Base-by-base conservation (phyloP, 768 basidiomycete species). In the Gymnopilus dilepis region DNA sequence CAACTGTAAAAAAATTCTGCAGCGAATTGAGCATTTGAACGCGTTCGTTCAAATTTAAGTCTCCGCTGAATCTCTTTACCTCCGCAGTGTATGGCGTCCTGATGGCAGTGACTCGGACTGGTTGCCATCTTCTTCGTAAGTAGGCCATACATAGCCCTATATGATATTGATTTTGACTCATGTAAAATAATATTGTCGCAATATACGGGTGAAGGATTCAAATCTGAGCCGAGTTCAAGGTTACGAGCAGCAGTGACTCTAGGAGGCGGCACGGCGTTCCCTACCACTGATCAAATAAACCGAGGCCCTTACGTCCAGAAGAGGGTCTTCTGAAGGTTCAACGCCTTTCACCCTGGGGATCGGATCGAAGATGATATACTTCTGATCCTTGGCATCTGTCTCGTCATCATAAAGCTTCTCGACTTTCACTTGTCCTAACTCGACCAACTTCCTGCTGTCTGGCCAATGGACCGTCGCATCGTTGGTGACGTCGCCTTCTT, bases 381-480 rank as follows among this genome's bases (percentile, higher is more conserved):
- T 66, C 47, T 63, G 56, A 22, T 66, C 65, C 54, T 66, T 66
- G 30, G 22, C 56, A 19, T 22, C 58, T 2, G 58, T 51, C 19
- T 59, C 56, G 8, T 21, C 38, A 2, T 26, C 45, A 3, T 63
- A 52, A 19, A 61, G 7, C n/a, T 40, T 51, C n/a, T 66, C 62
- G 11, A 66, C 50, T 12, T 55, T 61, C 21, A 66, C 43, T 1
- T 55, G 54, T 1, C 65, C 65, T 48, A 66, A 41, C 41, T 63
- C 59, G 0, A 66, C 62, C 4, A 66, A 4, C 50, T 58, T 55
- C n/a, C 65, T 51, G 0, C 59, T 47, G 26, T 66, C 65, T 1
- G 65, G 62, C 65, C 65, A 66, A 34, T 63, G 65, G 2, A 63
- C 62, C 4, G 65, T 66, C 2, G 65, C 65, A 15, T 66, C 62